These are phyloP conservation scores for Hordeum pubiflorum DNA, from an alignment of 202 grass and related monocot species.

Conservation along the genomic window DNA sequence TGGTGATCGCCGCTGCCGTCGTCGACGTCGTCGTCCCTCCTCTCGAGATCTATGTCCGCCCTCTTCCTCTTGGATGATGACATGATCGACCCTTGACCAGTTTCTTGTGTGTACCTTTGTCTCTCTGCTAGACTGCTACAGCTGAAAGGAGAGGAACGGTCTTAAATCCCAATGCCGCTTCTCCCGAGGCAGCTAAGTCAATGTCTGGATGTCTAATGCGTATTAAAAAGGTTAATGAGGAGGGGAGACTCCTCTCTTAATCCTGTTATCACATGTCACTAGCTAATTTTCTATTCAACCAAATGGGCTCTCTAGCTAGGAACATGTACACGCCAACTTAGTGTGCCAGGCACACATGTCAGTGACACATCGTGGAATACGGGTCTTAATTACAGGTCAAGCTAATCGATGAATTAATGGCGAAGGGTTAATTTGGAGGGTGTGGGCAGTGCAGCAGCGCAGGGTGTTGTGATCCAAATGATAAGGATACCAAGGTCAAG, in stretches of 20 bases:
- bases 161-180: conserved; percentile 41
- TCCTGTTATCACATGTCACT: conserved; percentile 38
- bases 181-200: conserved; percentile 46
- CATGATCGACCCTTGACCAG: conserved; percentile 36
- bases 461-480: conserved; percentile 53
- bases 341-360: conserved; percentile 17
- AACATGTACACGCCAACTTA: neutral
- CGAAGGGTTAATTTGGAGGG: conserved; percentile 13
- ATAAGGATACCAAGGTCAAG: conserved; percentile 75
- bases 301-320: neutral
- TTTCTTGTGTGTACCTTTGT: conserved; percentile 39
- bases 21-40: neutral
- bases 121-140: conserved; percentile 27
- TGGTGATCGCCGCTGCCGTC: neutral
- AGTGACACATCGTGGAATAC: neutral
- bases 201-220: conserved; percentile 43
- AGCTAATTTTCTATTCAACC: conserved; percentile 16
- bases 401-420: neutral
- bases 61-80: conserved; percentile 46
- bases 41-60: conserved; percentile 37
- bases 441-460: conserved; percentile 25
- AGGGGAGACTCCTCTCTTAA: conserved; percentile 30
- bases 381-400: conserved; percentile 3
- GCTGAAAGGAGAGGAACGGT: conserved; percentile 36
- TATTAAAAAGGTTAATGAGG: conserved; percentile 34